Conservation (phyloP, 2,329 filamentous ascomycete genomes). For the Pyrenophora graminea region DNA sequence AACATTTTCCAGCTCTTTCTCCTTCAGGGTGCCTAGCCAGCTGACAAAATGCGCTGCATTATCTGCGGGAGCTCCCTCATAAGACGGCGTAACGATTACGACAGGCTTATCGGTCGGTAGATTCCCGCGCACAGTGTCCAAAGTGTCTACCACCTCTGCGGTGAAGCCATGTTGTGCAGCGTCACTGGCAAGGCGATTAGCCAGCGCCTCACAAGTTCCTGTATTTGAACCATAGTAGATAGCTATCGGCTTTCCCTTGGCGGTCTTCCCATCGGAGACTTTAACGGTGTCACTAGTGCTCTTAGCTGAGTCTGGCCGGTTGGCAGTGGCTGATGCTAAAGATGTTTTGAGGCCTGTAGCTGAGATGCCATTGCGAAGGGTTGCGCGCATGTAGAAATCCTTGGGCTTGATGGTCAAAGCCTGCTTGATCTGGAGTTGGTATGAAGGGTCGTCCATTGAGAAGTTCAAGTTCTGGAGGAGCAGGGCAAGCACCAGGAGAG, state of each 20-base stretch:
- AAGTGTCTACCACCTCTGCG: slow-evolving; percentile 39
- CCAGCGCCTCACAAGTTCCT: slow-evolving; percentile 50
- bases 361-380: slow-evolving; percentile 37
- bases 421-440: slow-evolving; percentile 51
- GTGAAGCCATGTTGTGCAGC: slow-evolving; percentile 45
- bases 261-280: slow-evolving; percentile 10
- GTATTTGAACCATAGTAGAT: slow-evolving; percentile 50
- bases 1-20: slow-evolving; percentile 36
- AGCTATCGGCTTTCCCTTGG: slow-evolving; percentile 38
- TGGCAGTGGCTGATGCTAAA: slow-evolving; percentile 28
- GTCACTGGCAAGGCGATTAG: slow-evolving; percentile 44
- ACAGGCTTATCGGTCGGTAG: slow-evolving; percentile 45
- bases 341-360: slow-evolving; percentile 39
- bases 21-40: slow-evolving; percentile 43
- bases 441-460: slow-evolving; percentile 49
- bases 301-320: slow-evolving; percentile 17
- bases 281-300: not conserved
- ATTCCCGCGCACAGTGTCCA: slow-evolving; percentile 43
- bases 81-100: slow-evolving; percentile 48
- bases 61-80: slow-evolving; percentile 51
- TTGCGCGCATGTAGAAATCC: slow-evolving; percentile 46
- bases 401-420: slow-evolving; percentile 54
- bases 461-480: slow-evolving; percentile 54
- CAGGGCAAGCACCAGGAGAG: slow-evolving; percentile 51
- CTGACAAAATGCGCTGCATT: slow-evolving; percentile 50